Percentiles rank a stretch among this genome's conserved stretches.
Evolutionary conservation across 768 basidiomycete genomes (phyloP).

Genomic region (Podaxis rugospora): DNA sequence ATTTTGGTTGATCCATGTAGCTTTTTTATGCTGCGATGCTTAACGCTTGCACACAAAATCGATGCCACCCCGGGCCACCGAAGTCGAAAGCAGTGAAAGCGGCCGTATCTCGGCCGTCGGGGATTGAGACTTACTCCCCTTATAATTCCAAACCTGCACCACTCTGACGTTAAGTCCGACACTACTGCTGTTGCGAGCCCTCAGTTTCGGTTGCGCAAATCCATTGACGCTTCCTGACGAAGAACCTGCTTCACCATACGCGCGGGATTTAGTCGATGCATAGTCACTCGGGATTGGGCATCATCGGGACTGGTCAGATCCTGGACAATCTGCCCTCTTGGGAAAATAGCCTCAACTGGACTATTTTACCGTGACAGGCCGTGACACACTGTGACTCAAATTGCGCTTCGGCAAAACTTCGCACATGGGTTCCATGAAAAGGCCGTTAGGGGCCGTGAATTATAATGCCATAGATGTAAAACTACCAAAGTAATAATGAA

Average conservation of each 20-base stretch:
- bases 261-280: neutral
- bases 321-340: neutral
- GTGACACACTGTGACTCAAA: neutral
- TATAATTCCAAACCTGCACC: neutral
- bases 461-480: slow-evolving; percentile 12
- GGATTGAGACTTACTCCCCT: neutral
- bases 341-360: neutral
- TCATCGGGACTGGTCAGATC: neutral
- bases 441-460: neutral
- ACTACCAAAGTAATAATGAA: slow-evolving; percentile 5
- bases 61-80: neutral
- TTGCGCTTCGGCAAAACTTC: neutral
- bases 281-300: neutral
- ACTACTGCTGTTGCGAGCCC: neutral
- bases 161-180: neutral
- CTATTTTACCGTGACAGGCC: no score
- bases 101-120: neutral
- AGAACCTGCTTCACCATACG: neutral
- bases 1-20: neutral
- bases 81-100: neutral
- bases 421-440: neutral
- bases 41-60: neutral
- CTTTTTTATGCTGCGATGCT: neutral
- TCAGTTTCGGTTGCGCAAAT: neutral
- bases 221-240: neutral